phyloP scores from a whole-genome alignment of 257 asterid species.

The Solanum lignicaule region DNA sequence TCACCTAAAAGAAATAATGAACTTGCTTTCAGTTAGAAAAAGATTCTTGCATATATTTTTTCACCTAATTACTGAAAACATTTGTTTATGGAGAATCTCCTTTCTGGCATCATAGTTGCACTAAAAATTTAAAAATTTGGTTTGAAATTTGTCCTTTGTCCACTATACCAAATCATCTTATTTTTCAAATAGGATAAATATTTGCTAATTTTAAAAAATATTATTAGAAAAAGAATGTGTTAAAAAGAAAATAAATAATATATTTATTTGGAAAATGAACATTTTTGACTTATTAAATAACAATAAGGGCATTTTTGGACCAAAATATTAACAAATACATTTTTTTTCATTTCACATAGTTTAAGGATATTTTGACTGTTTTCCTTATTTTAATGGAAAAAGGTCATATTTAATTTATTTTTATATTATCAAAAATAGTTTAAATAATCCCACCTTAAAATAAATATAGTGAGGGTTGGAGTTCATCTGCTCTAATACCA shows the following conservation, averaged over 20 bases:
- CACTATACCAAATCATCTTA: background rate
- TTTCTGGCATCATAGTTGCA: background rate
- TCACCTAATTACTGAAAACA: background rate
- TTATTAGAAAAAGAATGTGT: no score
- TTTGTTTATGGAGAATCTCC: background rate
- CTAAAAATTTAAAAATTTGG: background rate
- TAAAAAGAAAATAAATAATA: no score
- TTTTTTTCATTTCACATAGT: no score
- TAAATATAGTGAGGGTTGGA: background rate
- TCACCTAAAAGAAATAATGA: background rate
- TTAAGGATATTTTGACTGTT: no score
- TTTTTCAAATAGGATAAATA: no score
- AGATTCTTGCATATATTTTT: background rate
- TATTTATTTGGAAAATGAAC: no score
- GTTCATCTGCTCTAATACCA: no score
- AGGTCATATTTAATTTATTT: background rate
- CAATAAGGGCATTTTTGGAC: no score
- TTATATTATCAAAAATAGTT: no score
- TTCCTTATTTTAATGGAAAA: background rate
- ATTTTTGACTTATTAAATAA: no score
- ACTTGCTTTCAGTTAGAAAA: background rate
- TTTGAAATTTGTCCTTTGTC: background rate
- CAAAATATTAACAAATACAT: fast-evolving
- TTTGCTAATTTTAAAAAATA: no score
- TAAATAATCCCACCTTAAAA: no score